phyloP scores from a whole-genome alignment of 2,329 filamentous ascomycete genomes.

The Madurella fahalii region DNA sequence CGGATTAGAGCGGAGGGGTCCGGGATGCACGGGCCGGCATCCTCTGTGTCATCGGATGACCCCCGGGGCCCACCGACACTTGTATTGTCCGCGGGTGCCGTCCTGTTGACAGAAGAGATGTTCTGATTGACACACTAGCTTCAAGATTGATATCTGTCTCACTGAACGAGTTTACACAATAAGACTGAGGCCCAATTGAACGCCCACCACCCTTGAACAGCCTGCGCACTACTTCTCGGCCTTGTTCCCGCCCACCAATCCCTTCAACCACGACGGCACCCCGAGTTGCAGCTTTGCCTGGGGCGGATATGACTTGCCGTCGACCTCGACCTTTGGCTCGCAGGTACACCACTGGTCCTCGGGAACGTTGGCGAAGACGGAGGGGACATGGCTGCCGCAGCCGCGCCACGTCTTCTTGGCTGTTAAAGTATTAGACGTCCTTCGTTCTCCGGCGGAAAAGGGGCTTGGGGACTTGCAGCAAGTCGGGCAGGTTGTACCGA shows the following conservation, averaged over 20 bases:
- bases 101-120: not conserved
- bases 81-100: not conserved
- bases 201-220: not conserved
- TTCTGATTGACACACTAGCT: too few species aligned
- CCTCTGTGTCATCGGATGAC: constrained; percentile 1
- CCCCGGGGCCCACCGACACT: not conserved
- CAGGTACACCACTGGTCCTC: constrained; percentile 48
- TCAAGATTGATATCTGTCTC: too few species aligned
- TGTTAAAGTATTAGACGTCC: constrained; percentile 20
- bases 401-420: constrained; percentile 48
- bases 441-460: not conserved
- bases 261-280: constrained; percentile 38
- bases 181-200: not conserved
- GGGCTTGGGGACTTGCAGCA: constrained; percentile 35
- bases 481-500: constrained; percentile 37
- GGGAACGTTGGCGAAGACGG: constrained; percentile 41
- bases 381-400: constrained; percentile 45
- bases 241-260: constrained; percentile 25
- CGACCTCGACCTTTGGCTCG: constrained; percentile 40
- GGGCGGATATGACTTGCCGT: constrained; percentile 45
- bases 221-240: not conserved
- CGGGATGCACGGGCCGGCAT: constrained; percentile 12
- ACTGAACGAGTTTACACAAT: too few species aligned
- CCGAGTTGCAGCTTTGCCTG: constrained; percentile 38
- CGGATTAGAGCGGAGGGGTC: constrained; percentile 12